Evolutionary conservation across 2,329 filamentous ascomycete genomes (phyloP), one percentile per base, ranked within the genome.

Genomic region (Trichophaea hybrida): DNA sequence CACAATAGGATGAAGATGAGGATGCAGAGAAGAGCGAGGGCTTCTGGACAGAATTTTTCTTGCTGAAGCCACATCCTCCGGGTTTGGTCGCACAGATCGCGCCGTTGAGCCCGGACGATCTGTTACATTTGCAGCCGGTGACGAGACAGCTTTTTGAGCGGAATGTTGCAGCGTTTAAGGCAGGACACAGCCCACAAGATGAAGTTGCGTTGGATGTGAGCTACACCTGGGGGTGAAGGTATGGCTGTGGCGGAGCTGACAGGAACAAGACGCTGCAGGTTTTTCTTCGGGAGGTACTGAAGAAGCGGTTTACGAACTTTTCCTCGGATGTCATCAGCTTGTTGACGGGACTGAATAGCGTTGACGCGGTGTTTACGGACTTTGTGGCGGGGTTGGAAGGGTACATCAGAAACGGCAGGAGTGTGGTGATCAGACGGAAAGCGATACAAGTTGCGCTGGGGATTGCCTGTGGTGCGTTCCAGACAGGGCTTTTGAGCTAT

Each of bases 21-120:
- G 81, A 84, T 65, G 79, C 82, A 58, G 84, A 89, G 33, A 85
- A 85, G 63, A 80, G 87, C 0, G 88, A 95, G 62, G 91, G 89
- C 48, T 98, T 96, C 74, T 98, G 93, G 93, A 80, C 82, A 66
- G 93, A 96, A 73, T 89, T 98, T 74, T 98, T 98, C 72, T 79
- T 98, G 40, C 77, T 96, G 60, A 83, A 83, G 64, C 90, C 91
- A 24, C 88, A 96, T 70, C 78, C 81, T 58, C 72, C 76, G 4
- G 79, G 82, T 53, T 75, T 98, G 65, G 80, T 81, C 70, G 75
- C 74, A 54, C 79, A 89, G 52, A 75, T 98, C 62, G 80, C 83
- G 64, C 75, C 78, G n/a, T 75, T 93, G 44, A 78, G 80, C 55
- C 80, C 88, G 5, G 83, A 87, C 66, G 83, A 90, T 67, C 77